Base-by-base conservation (phyloP, 2,329 filamentous ascomycete genomes). In the Ophiostoma montium region DNA sequence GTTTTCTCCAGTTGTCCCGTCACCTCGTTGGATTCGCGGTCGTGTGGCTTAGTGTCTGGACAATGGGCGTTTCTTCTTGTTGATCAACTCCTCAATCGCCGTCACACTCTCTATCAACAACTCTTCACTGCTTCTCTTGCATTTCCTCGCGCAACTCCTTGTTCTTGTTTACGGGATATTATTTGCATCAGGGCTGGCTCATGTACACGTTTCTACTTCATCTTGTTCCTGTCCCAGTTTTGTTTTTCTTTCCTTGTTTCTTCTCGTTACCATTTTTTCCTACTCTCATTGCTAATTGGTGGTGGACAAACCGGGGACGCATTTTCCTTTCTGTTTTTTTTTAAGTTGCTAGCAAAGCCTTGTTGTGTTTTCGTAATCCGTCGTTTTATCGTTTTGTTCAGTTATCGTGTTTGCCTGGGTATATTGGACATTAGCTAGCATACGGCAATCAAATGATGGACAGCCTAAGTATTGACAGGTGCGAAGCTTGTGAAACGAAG, bases 121-220 rank as follows among this genome's bases (percentile, higher is more conserved):
- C 23, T 27, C 23, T 5, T 27, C 3, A 16, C 39, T n/a, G 18
- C 15, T n/a, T 11, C 27, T 30, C 39, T n/a, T 19, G 11, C 30
- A 15, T 44, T 33, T 15, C 42, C 16, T 21, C n/a, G 6, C 42
- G 42, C 30, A 31, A 16, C 42, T 16, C 13, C 39, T 30, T 31
- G 16, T 32, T n/a, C 5, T 33, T 33, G 42, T 21, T 18, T 9
- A 44, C 11, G 30, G 27, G 16, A 13, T 33, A 33, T 33, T 32
- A 13, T 42, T 41, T 46, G 47, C 47, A 39, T 43, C 33, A 46
- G 43, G 36, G 30, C 38, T 41, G 49, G 42, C 49, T 47, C 9
- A 43, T 47, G 50, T 42, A 35, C 31, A 35, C 27, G 36, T 19
- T 27, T 23, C n/a, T 48, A 33, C n/a, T 30, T 35, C 16, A 46